phyloP scores from a whole-genome alignment of 345 rosid species.

The Eucalyptus viminalis region DNA sequence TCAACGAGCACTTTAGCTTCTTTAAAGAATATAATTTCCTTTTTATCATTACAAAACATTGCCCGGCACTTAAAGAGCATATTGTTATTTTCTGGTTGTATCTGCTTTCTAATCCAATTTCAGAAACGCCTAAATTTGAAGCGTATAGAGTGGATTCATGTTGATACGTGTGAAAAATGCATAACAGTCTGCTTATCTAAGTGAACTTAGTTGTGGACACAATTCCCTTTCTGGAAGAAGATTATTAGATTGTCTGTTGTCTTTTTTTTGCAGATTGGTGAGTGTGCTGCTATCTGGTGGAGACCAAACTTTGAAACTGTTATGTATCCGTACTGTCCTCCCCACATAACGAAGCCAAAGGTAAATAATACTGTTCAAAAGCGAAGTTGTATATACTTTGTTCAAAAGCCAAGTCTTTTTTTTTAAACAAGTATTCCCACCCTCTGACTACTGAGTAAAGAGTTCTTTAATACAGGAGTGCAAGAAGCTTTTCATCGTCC shows the following conservation, averaged over 20 bases:
- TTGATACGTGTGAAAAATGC: background rate
- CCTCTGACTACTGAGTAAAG: background rate
- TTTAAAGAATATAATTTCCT: background rate
- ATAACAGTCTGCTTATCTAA: background rate
- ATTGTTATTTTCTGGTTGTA: background rate
- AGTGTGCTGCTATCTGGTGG: constrained; percentile 98
- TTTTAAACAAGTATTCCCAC: background rate
- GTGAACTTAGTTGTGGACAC: background rate
- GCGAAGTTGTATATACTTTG: background rate
- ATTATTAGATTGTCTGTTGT: background rate
- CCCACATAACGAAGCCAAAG: constrained; percentile 96
- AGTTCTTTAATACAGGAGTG: constrained; percentile 62
- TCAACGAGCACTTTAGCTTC: background rate
- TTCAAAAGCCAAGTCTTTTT: background rate
- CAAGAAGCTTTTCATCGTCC: constrained; percentile 89
- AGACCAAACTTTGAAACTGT: constrained; percentile 97
- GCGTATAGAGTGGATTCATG: background rate
- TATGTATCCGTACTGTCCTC: constrained; percentile 97
- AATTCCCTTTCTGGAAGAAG: background rate
- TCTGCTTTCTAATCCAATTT: background rate
- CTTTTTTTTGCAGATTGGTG: constrained; percentile 58
- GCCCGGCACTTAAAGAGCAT: background rate
- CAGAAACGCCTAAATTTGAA: background rate
- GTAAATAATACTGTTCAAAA: constrained; percentile 4
- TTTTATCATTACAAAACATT: background rate